A percentile compares a stretch with the other conserved stretches of the same genome.
phyloP scores from a whole-genome alignment of 2,329 filamentous ascomycete genomes.

The Aspergillus niger region DNA sequence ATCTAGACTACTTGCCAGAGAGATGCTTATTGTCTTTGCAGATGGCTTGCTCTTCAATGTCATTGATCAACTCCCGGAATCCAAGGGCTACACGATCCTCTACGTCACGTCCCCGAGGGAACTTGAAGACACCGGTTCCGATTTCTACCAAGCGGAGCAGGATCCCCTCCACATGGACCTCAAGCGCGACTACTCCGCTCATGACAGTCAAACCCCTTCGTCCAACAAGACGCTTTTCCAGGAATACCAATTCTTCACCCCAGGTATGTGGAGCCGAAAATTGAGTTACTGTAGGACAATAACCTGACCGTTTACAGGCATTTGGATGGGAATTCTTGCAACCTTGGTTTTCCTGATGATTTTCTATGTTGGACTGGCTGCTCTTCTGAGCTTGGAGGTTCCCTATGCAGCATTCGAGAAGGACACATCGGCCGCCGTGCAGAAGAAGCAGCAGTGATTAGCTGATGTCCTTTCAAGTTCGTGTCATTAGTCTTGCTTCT shows the following conservation, averaged over 20 bases:
- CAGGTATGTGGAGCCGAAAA: conserved; percentile 56
- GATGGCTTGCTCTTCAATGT: conserved; percentile 52
- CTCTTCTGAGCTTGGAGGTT: conserved; percentile 78
- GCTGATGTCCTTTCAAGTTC: conserved; percentile 9
- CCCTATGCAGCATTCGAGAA: conserved; percentile 96
- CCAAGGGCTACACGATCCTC: conserved; percentile 70
- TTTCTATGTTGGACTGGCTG: conserved; percentile 74
- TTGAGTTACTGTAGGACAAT: not conserved
- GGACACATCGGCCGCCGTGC: conserved; percentile 84
- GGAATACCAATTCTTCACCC: conserved; percentile 91
- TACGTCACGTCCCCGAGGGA: conserved; percentile 66
- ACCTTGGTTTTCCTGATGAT: conserved; percentile 73
- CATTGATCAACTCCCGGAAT: conserved; percentile 49
- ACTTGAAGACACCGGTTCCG: conserved; percentile 31
- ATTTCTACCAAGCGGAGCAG: conserved; percentile 64
- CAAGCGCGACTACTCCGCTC: conserved; percentile 62
- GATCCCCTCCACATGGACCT: conserved; percentile 69
- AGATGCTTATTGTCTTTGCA: conserved; percentile 22
- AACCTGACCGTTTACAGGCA: conserved; percentile 54
- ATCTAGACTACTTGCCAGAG: conserved; percentile 4
- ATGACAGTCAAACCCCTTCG: conserved; percentile 36
- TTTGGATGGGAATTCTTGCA: conserved; percentile 83
- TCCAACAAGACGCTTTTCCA: conserved; percentile 63
- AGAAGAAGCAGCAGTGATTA: conserved; percentile 72
- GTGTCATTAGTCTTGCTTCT: conserved; percentile 4